Evolutionary conservation across 2,329 filamentous ascomycete species (phyloP), one percentile per base, ranked within the genome.

Genomic region (Fusarium kyushuense): DNA sequence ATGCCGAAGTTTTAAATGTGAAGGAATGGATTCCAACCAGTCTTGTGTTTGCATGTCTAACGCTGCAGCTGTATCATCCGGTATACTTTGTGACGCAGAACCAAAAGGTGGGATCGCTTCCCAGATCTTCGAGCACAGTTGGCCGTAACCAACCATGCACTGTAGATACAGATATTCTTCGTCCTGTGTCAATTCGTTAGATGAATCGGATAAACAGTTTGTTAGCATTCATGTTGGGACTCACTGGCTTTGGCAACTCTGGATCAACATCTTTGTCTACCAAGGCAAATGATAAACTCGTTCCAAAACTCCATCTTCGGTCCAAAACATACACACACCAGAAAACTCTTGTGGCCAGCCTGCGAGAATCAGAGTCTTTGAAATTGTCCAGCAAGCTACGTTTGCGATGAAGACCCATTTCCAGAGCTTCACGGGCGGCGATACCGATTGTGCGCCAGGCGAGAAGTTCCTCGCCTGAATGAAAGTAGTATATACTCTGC

Each of bases 241-340:
- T 61, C 62, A 77, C 82, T 0, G 81, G 81, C 52, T 84, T 79
- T 0, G 82, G 82, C 2, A 85, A 67, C 36, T 81, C 79, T 1
- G 82, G 81, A 49, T 86, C 84, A 60, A 86, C 82, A 48, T 85
- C 84, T 0, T 79, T 78, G 54, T 85, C 83, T 13, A 82, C 77
- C 6, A 86, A 76, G 0, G 80, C 80, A 65, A 84, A 85, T 0
- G 83, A 83, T 21, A 85, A 69, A 14, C 83, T 83, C 0, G 83
- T 85, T 3, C 83, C 83, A 33, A 86, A 84, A 12, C 82, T 84
- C 81, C 83, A 86, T 23, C 84, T 80, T 1, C 83, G 80, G 49
- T 86, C 84, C 1, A 86, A 78, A 0, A 84, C 80, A 54, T 85
- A 86, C 19, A 84, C 81, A 30, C 79, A 83, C 83, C 84, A 86